Conservation (phyloP, 495 filamentous ascomycete genomes). For the Talaromyces nanjingensis region DNA sequence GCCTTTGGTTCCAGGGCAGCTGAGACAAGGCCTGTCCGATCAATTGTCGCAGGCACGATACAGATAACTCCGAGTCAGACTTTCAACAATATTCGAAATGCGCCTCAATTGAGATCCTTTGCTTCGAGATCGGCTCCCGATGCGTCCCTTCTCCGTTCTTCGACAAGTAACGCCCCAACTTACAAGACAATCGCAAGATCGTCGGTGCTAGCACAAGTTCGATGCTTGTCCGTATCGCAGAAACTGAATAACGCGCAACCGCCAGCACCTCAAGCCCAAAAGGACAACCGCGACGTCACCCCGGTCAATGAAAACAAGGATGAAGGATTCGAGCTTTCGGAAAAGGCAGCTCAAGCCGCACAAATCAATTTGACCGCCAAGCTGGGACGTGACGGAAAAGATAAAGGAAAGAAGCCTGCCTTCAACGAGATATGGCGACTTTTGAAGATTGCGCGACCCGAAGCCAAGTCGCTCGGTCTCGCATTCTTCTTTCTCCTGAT, state of each 20-base stretch:
- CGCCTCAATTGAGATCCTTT: background rate
- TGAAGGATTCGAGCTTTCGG: slow-evolving; percentile 58
- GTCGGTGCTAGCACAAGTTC: slow-evolving; percentile 16
- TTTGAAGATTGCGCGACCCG: slow-evolving; percentile 80
- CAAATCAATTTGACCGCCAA: slow-evolving; percentile 84
- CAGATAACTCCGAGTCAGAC: background rate
- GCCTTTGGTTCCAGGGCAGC: slow-evolving; percentile 27
- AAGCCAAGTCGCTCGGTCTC: slow-evolving; percentile 66
- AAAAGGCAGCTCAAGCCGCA: slow-evolving; percentile 80
- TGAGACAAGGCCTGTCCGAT: background rate
- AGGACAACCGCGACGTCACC: slow-evolving; percentile 11
- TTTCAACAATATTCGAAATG: background rate
- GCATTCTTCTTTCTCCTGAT: slow-evolving; percentile 80
- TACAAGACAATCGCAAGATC: background rate
- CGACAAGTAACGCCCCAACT: background rate
- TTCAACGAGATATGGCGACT: slow-evolving; percentile 77
- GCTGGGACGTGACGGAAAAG: slow-evolving; percentile 70
- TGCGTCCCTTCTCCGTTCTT: background rate
- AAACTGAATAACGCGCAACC: slow-evolving; percentile 24
- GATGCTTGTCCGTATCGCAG: slow-evolving; percentile 23
- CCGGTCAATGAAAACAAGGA: slow-evolving; percentile 39
- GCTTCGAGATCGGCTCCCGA: background rate
- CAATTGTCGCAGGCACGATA: background rate
- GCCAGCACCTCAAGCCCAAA: slow-evolving; percentile 10
- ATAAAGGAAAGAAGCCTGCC: slow-evolving; percentile 54